These are phyloP conservation scores for Leccinum longicurvipes DNA, from an alignment of 768 basidiomycete genomes.

Conservation along the genomic window DNA sequence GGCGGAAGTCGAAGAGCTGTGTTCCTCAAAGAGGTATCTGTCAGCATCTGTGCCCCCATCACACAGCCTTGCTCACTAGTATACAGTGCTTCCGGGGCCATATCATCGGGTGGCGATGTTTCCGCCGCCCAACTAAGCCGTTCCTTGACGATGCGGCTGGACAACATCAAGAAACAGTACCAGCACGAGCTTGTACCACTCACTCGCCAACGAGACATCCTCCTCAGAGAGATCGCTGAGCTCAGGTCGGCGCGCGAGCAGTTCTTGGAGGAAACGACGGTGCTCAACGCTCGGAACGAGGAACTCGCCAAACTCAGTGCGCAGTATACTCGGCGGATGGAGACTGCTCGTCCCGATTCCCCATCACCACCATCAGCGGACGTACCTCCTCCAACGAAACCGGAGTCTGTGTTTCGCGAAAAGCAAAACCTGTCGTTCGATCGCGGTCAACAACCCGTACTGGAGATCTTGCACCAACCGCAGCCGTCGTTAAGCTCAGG, in stretches of 20 bases:
- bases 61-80: slow-evolving; percentile 22
- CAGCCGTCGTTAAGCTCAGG: slow-evolving; percentile 15
- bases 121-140: slow-evolving; percentile 50
- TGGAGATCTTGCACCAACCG: slow-evolving; percentile 3
- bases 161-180: slow-evolving; percentile 85
- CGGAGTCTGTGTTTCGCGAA: slow-evolving; percentile 12
- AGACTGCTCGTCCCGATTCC: slow-evolving; percentile 32
- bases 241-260: slow-evolving; percentile 83
- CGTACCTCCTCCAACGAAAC: background rate
- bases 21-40: slow-evolving; percentile 64
- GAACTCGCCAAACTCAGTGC: slow-evolving; percentile 86
- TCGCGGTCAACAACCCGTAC: slow-evolving; percentile 10
- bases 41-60: slow-evolving; percentile 1
- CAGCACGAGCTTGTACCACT: slow-evolving; percentile 83
- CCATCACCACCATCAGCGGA: slow-evolving; percentile 12
- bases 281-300: slow-evolving; percentile 88
- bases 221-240: slow-evolving; percentile 80
- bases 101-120: slow-evolving; percentile 32
- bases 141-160: slow-evolving; percentile 80
- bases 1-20: slow-evolving; percentile 91
- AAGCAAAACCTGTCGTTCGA: slow-evolving; percentile 33
- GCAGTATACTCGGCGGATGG: slow-evolving; percentile 78
- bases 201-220: slow-evolving; percentile 72
- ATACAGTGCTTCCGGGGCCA: slow-evolving; percentile 26
- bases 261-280: slow-evolving; percentile 88